Base-by-base conservation (phyloP, 495 filamentous ascomycete species). In the Penicillium herquei region DNA sequence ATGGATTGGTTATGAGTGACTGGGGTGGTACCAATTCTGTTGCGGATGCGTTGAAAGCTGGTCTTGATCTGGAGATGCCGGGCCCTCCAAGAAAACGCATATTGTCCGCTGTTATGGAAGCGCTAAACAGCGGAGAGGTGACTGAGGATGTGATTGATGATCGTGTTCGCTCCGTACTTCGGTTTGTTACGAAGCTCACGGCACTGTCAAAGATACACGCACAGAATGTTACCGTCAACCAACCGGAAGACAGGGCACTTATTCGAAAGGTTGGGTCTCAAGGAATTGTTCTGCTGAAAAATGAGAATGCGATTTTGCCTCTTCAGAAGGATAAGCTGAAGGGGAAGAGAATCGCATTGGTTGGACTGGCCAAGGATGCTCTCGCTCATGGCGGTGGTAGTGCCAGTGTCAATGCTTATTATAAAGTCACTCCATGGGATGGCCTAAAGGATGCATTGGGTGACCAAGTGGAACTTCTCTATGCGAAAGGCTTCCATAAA, bases 31-130 rank as follows among this genome's bases (percentile, higher is more conserved):
- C 82, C n/a, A 86, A 88, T 58, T 81, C 76, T 18, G 85, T 82
- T 6, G 74, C 75, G 6, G 63, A 80, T n/a, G 77, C 85, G 3
- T 72, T 81, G 5, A 77, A 82, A 45, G 87, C 87, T 30, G 87
- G 87, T 2, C 67, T 87, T 14, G 85, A 89, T 64, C 67, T 90
- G 4, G 87, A 90, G 61, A 89, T 89, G 87, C 85, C 87, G 6
- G 86, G 43, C 63, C 62, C 21, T 26, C 21, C 21, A 26, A 1
- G 21, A 26, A 26, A 26, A 26, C 21, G 21, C 21, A 26, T 26
- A 26, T 26, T 26, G 2, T 26, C 21, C 21, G 21, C 21, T 26
- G 21, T 26, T 26, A 4, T 26, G 21, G 4, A 26, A 26, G 21
- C 21, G 21, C 4, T 26, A 4, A 4, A 26, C 4, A 4, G 4